A percentile compares a stretch with the other conserved stretches of the same genome.
These are phyloP conservation scores for Hamamelis virginiana DNA, from an alignment of 164 flowering plant genomes.

Conservation along the genomic window DNA sequence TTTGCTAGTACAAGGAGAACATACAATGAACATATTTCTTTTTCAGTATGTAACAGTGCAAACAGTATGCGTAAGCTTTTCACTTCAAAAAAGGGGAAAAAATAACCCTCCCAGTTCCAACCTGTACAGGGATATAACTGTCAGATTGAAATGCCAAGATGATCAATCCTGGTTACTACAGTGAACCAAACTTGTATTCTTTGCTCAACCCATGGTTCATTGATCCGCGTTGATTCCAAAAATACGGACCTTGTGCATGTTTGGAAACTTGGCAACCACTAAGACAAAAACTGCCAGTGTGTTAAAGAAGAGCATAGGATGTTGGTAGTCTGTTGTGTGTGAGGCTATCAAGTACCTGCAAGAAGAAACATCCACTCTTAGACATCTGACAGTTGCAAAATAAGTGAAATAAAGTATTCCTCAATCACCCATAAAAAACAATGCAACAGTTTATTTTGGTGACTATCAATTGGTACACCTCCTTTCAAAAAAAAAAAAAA, in stretches of 20 bases:
- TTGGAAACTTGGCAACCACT: slow-evolving; percentile 66
- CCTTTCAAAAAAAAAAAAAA: too few species aligned
- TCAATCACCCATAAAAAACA: too few species aligned
- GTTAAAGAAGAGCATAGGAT: slow-evolving; percentile 63
- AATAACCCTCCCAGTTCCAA: slow-evolving; percentile 27
- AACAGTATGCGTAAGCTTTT: slow-evolving; percentile 5
- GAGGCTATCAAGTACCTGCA: slow-evolving; percentile 70
- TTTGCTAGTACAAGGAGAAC: not conserved
- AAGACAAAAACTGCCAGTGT: slow-evolving; percentile 56
- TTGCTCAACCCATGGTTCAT: slow-evolving; percentile 17
- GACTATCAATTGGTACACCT: too few species aligned
- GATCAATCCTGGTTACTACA: slow-evolving; percentile 8
- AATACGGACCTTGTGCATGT: slow-evolving; percentile 69
- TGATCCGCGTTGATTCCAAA: slow-evolving; percentile 64
- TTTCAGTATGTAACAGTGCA: not conserved
- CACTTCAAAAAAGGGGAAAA: slow-evolving; percentile 6
- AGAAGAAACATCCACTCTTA: slow-evolving; percentile 1
- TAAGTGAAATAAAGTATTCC: not conserved
- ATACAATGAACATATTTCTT: not conserved
- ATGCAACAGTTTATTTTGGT: too few species aligned
- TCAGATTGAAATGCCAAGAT: slow-evolving; percentile 5
- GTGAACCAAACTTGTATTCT: slow-evolving; percentile 4
- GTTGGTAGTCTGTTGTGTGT: slow-evolving; percentile 60
- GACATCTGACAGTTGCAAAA: not conserved
- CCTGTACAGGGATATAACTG: slow-evolving; percentile 37